A percentile compares a stretch with the other conserved stretches of the same genome.
phyloP scores from a whole-genome alignment of 2,329 filamentous ascomycete genomes.

The Huntiella savannae region DNA sequence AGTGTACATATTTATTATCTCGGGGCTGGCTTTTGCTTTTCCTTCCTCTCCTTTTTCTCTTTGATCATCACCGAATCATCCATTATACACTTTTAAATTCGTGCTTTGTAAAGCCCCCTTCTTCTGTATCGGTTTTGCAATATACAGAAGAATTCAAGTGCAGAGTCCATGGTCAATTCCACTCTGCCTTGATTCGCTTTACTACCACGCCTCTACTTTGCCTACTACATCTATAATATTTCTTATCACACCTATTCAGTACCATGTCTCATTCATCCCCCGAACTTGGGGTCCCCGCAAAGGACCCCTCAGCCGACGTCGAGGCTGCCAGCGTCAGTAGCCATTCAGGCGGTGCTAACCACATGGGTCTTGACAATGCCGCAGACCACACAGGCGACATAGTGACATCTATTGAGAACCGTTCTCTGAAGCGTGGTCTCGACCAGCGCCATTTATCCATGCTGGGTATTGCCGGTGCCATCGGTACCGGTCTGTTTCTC shows the following conservation, averaged over 20 bases:
- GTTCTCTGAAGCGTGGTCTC: conserved; percentile 28
- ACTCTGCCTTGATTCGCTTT: not conserved
- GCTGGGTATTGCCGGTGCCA: conserved; percentile 42
- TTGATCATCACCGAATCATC: not conserved
- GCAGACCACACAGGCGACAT: conserved; percentile 23
- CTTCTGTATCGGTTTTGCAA: conserved; percentile 11
- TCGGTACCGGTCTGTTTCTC: conserved; percentile 42
- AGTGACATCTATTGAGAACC: conserved; percentile 28
- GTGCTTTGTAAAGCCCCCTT: not conserved
- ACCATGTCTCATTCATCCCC: not conserved
- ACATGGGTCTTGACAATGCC: conserved; percentile 5
- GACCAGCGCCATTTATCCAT: conserved; percentile 35
- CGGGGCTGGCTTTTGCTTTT: not conserved
- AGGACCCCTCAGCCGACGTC: not conserved
- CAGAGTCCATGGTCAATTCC: conserved; percentile 1
- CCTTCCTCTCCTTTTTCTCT: conserved; percentile 4
- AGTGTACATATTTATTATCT: not conserved
- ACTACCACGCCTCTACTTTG: not conserved
- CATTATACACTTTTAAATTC: conserved; percentile 1
- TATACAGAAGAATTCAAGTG: conserved; percentile 8
- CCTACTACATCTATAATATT: not conserved
- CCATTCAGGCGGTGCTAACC: not conserved
- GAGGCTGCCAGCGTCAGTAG: conserved; percentile 2
- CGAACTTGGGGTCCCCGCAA: not conserved
- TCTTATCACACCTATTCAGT: not conserved